phyloP scores from a whole-genome alignment of 1,139 yeast species.

The Hansenula lynferdii region DNA sequence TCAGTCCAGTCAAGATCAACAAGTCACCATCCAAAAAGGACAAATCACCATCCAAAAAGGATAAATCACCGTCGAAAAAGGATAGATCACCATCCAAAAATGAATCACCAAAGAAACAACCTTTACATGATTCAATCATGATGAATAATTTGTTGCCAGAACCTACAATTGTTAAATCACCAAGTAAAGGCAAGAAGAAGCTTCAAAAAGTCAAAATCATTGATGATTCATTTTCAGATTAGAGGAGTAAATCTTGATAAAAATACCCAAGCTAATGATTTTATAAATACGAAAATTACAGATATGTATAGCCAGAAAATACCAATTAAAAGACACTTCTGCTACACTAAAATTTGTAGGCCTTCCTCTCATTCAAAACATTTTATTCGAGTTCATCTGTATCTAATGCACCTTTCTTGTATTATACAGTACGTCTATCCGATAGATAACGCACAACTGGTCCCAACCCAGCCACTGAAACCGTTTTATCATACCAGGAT shows the following conservation, averaged over 20 bases:
- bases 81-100: neutral
- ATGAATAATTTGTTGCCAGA: neutral
- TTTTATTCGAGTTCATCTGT: no score
- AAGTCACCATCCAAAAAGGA: constrained; percentile 1
- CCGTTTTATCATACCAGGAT: constrained; percentile 89
- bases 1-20: constrained; percentile 13
- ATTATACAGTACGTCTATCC: constrained; percentile 74
- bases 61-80: neutral
- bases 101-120: neutral
- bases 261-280: no score
- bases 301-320: no score
- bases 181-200: constrained; percentile 12
- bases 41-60: neutral
- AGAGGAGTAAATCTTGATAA: no score
- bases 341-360: no score
- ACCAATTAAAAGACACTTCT: no score
- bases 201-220: constrained; percentile 12
- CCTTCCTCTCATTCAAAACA: no score
- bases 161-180: constrained; percentile 10
- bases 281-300: no score
- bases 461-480: constrained; percentile 81
- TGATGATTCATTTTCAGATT: constrained; percentile 6
- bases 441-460: constrained; percentile 82
- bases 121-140: constrained; percentile 1
- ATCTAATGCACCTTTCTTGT: no score